Evolutionary conservation across 257 asterid genomes (phyloP).

Genomic region (Nicotiana tomentosiformis): DNA sequence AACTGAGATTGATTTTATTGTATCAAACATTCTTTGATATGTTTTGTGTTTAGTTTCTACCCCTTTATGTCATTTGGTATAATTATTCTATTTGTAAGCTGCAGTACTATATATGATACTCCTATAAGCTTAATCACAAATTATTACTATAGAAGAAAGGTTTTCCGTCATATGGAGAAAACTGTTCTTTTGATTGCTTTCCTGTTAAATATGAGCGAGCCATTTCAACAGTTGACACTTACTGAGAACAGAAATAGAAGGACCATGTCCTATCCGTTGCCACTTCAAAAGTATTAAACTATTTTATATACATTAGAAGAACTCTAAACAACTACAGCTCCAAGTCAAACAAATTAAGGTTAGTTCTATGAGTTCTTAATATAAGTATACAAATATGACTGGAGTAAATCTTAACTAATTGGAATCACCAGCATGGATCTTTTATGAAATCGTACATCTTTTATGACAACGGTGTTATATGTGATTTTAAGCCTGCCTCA

Average conservation of each 20-base stretch:
- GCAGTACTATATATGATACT: background rate
- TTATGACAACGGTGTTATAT: background rate
- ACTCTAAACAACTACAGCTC: no score
- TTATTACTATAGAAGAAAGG: background rate
- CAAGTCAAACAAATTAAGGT: no score
- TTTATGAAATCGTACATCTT: background rate
- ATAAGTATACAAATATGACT: background rate
- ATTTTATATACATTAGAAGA: background rate
- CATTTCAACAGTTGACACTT: background rate
- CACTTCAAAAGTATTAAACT: background rate
- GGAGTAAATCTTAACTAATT: background rate
- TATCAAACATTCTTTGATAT: slow-evolving; percentile 5
- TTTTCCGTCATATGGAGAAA: background rate
- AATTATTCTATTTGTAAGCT: background rate
- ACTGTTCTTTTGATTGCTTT: background rate
- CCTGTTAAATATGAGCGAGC: background rate
- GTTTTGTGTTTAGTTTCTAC: background rate
- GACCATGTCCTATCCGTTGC: background rate
- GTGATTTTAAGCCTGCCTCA: no score
- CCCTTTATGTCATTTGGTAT: background rate
- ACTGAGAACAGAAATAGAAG: background rate
- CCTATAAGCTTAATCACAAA: background rate
- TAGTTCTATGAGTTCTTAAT: background rate
- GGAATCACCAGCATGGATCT: background rate
- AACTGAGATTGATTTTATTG: background rate